Conservation (phyloP, 345 rosid genomes). For the Syzygium oleosum region DNA sequence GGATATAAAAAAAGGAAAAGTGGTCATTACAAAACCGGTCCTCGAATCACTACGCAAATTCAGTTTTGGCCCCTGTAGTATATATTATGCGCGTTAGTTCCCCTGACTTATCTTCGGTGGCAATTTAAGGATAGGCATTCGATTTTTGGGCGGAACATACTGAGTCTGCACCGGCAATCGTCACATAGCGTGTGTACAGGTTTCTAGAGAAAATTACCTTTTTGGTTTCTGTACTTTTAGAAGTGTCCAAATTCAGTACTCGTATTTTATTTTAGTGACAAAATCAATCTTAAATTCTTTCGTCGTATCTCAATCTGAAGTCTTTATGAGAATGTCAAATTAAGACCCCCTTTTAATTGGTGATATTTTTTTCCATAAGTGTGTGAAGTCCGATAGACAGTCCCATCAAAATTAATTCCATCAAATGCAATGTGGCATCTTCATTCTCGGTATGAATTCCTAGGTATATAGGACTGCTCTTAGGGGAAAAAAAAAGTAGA, state of each 20-base stretch:
- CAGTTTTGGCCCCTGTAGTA: background rate
- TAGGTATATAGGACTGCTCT: background rate
- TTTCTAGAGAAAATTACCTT: background rate
- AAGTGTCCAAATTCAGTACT: background rate
- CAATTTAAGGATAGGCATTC: too few relatives aligned
- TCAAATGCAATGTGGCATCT: background rate
- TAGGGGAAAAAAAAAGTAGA: background rate
- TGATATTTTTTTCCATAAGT: background rate
- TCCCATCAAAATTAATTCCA: background rate
- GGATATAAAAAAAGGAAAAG: background rate
- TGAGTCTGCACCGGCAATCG: background rate
- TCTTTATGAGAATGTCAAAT: background rate
- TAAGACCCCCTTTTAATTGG: background rate
- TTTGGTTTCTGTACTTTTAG: background rate
- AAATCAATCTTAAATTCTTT: background rate
- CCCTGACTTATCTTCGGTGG: background rate
- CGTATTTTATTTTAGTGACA: background rate
- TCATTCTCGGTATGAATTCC: background rate
- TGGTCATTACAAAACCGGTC: background rate
- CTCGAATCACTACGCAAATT: background rate
- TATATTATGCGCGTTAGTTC: background rate
- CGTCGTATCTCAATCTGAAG: fast-evolving
- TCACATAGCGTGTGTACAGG: background rate
- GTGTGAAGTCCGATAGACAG: background rate
- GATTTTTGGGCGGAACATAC: background rate